Evolutionary conservation across 2,329 filamentous ascomycete genomes (phyloP), one percentile per base, ranked within the genome.

Genomic region (Nemania sp.): DNA sequence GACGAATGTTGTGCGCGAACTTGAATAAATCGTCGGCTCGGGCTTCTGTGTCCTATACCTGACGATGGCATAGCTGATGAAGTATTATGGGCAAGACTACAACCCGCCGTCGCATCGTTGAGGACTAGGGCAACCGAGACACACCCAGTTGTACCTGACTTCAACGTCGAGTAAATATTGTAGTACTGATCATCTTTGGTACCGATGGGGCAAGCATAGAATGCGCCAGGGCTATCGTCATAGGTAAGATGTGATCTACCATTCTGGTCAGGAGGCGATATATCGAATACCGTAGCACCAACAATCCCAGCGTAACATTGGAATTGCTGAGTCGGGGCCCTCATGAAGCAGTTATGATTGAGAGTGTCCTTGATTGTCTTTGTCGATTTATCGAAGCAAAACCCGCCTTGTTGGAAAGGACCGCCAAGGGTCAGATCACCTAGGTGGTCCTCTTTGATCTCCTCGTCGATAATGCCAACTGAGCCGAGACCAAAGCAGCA

Each of bases 401-500:
- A 68, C 1, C 57, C 59, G 36, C 60, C 65, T 40, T 67, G 60
- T 19, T 67, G 66, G 26, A 65, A 68, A 36, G 60, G 45, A 11
- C 64, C 63, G 2, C 64, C 66, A 2, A 68, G 56, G 26, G 59
- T 42, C 23, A 69, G 55, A 14, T 61, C 52, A 14, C 67, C 67
- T 3, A 56, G 46, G 24, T 66, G 64, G 36, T 59, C 52, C 41
- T 69, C 64, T 20, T 62, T 52, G 3, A 69, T 61, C 3, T 59
- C 51, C 20, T 65, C 52, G 33, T 61, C 62, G 20, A 64, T 51
- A 15, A 48, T 42, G 28, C 66, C 67, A 19, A 64, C 58, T 7
- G 67, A 65, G 4, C 51, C 43, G 19, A 69, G 63, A 15, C 63
- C 56, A 28, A 69, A 69, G 50, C 65, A 68, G 46, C 66, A 69